Evolutionary conservation across 345 rosid species (phyloP).

Genomic region (Populus pruinosa): DNA sequence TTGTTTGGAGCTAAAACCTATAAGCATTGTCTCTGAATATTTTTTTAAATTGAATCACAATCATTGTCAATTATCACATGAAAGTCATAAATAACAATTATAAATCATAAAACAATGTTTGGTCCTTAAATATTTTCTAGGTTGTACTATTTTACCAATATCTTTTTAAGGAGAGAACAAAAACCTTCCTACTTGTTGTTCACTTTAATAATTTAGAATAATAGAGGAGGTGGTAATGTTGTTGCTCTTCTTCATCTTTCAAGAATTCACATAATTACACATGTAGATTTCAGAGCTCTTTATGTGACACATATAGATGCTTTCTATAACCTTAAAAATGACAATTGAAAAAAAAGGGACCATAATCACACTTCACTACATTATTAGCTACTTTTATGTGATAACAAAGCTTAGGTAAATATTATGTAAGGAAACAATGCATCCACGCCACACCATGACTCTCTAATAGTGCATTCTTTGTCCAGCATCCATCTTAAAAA

Average conservation of each 20-base stretch:
- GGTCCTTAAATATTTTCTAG: too few species aligned
- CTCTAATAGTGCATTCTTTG: neutral
- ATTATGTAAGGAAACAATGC: neutral
- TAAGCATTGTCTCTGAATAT: too few species aligned
- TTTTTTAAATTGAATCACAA: too few species aligned
- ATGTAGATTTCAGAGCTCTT: neutral
- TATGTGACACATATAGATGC: neutral
- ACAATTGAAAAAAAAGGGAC: neutral
- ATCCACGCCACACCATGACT: constrained; percentile 15
- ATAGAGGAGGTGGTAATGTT: neutral
- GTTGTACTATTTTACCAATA: too few species aligned
- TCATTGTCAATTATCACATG: too few species aligned
- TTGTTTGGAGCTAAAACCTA: too few species aligned
- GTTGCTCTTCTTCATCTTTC: neutral
- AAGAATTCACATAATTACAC: neutral
- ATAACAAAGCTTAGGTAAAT: constrained; percentile 1
- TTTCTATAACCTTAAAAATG: neutral
- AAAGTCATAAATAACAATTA: too few species aligned
- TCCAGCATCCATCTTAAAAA: constrained; percentile 2
- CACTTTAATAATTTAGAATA: neutral
- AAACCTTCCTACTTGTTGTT: neutral
- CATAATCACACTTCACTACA: neutral
- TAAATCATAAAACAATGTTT: too few species aligned
- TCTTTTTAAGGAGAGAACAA: too few species aligned
- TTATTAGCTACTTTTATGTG: neutral